Evolutionary conservation across 148 eudicot genomes (phyloP).

Genomic region (Chenopodium suecicum): DNA sequence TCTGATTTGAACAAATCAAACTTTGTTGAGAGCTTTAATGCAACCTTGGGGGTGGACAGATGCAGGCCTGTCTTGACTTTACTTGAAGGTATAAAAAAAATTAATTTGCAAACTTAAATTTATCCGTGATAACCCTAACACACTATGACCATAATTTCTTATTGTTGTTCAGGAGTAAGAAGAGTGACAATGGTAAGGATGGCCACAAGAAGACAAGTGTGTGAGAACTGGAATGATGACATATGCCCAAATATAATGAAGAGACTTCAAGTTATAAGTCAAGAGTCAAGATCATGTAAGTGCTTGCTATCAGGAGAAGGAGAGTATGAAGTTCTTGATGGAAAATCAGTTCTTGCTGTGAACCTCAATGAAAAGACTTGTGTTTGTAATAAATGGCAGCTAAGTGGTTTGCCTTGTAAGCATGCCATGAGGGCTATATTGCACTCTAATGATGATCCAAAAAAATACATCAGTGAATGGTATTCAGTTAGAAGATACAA

Average conservation of each 20-base stretch:
- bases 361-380: too few relatives aligned
- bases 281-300: background rate
- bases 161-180: background rate
- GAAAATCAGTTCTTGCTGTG: too few relatives aligned
- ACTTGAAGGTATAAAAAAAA: background rate
- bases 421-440: too few relatives aligned
- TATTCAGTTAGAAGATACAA: background rate
- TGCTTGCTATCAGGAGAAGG: too few relatives aligned
- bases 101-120: too few relatives aligned
- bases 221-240: background rate
- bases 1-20: background rate
- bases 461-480: background rate
- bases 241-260: background rate
- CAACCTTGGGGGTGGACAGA: background rate
- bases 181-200: background rate
- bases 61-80: background rate
- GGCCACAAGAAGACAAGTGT: background rate
- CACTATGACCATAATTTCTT: too few relatives aligned
- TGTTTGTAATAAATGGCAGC: too few relatives aligned
- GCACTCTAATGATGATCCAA: too few relatives aligned
- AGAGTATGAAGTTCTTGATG: too few relatives aligned
- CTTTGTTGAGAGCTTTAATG: background rate
- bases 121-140: too few relatives aligned
- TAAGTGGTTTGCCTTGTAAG: too few relatives aligned
- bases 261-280: too few relatives aligned